phyloP scores from a whole-genome alignment of 495 filamentous ascomycete genomes.

The Neurospora tetrasperma region DNA sequence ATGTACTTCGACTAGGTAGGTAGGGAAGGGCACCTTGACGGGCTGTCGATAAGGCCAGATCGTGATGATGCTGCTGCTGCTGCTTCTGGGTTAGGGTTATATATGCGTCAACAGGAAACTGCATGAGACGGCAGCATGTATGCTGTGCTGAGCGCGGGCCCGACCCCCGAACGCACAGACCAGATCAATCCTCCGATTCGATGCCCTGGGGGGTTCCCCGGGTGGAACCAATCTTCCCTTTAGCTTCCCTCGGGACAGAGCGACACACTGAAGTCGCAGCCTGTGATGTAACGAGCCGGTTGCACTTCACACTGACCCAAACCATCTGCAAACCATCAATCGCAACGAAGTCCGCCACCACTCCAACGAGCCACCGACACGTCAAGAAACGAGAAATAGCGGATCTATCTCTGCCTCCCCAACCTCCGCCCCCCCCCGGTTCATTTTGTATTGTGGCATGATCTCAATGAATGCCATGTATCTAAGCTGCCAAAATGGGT shows the following conservation, averaged over 20 bases:
- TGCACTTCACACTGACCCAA: background rate
- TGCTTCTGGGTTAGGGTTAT: constrained; percentile 22
- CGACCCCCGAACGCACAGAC: background rate
- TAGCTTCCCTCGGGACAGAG: background rate
- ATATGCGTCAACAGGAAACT: background rate
- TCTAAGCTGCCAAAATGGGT: constrained; percentile 54
- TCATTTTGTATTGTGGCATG: background rate
- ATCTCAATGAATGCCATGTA: constrained; percentile 11
- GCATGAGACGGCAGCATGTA: background rate
- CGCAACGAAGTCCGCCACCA: background rate
- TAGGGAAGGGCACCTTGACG: background rate
- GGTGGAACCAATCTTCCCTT: background rate
- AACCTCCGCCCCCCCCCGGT: background rate
- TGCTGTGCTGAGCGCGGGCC: background rate
- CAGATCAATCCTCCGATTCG: background rate
- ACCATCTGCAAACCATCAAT: background rate
- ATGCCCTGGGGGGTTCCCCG: background rate
- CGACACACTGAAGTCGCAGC: background rate
- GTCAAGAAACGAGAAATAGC: background rate
- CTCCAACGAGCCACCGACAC: background rate
- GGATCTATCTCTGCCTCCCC: background rate
- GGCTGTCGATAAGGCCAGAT: constrained; percentile 23
- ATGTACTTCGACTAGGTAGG: background rate
- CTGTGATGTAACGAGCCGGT: constrained; percentile 12
- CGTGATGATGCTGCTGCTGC: constrained; percentile 17